Evolutionary conservation across 257 asterid species (phyloP), one percentile per base, ranked within the genome.

Genomic region (Penstemon davidsonii): DNA sequence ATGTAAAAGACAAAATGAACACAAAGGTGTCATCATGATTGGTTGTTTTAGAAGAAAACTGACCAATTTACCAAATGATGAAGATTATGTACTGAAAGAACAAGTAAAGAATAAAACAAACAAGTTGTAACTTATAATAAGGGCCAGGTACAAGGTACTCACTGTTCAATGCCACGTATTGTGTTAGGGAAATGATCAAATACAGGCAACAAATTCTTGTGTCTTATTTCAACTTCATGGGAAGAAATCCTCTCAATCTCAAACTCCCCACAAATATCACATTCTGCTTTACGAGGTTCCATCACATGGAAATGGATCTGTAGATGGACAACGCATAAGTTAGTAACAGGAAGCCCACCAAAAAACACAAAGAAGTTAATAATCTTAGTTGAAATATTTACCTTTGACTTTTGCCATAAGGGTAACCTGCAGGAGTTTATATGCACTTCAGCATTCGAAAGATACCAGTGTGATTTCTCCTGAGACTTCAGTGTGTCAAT

Each of bases 361-460:
- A 11, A 60, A 46, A 11, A 25, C 47, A 62, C 33, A 56, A 39
- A 37, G 56, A 33, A 51, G 50, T 12, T 53, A 25, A 18, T 52
- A 55, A 36, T 10, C 38, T 40, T 70, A 11, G 60, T 39, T 18
- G 15, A 42, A 45, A 51, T 25, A 25, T 25, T 25, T 73, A 76
- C 82, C 80, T 73, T 73, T 7, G 74, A 64, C 59, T 70, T 76
- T 77, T 77, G 82, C 85, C 85, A 80, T 52, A 80, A 54, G 46
- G 64, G 76, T 18, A 53, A 47, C 36, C 79, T 69, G 11, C 60
- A 69, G 49, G 81, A 73, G 66, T 59, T 68, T 60, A 67, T 66
- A 62, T 76, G 77, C 71, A 80, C 85, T 65, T 80, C 85, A 57
- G 82, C 77, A 53, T 76, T 70, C 33, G 82, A 80, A 45, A 73